A percentile compares a stretch with the other conserved stretches of the same genome.
phyloP scores from a whole-genome alignment of 495 filamentous ascomycete genomes.

The Penicillium paradoxum region DNA sequence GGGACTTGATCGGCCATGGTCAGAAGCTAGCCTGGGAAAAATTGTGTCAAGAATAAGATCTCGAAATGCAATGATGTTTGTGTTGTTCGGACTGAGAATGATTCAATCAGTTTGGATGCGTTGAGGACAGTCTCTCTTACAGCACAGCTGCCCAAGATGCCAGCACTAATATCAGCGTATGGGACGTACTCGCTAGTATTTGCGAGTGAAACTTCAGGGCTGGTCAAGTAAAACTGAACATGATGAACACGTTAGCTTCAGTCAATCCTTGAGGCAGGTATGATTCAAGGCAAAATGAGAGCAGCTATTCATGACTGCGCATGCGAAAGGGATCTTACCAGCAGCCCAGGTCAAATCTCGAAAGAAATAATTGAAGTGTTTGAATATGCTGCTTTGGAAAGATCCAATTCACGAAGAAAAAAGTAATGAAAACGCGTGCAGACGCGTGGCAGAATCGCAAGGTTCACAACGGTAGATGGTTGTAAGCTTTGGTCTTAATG shows the following conservation, averaged over 20 bases:
- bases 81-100: neutral
- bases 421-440: neutral
- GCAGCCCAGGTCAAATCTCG: neutral
- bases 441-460: neutral
- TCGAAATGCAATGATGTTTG: neutral
- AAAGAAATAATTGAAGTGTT: too few relatives aligned
- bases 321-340: neutral
- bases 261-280: neutral
- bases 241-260: neutral
- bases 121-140: neutral
- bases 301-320: neutral
- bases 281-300: neutral
- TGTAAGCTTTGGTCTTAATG: neutral
- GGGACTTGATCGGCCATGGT: neutral
- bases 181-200: neutral
- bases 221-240: neutral
- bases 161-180: neutral
- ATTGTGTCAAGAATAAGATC: neutral
- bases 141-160: neutral
- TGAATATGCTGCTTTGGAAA: neutral
- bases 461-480: neutral
- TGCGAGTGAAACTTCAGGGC: neutral
- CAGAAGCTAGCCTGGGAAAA: neutral
- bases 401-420: neutral
- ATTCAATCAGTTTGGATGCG: neutral